A percentile compares a stretch with the other conserved stretches of the same genome.
These are phyloP conservation scores for Lentinus tigrinus DNA, from an alignment of 768 basidiomycete genomes.

Conservation along the genomic window DNA sequence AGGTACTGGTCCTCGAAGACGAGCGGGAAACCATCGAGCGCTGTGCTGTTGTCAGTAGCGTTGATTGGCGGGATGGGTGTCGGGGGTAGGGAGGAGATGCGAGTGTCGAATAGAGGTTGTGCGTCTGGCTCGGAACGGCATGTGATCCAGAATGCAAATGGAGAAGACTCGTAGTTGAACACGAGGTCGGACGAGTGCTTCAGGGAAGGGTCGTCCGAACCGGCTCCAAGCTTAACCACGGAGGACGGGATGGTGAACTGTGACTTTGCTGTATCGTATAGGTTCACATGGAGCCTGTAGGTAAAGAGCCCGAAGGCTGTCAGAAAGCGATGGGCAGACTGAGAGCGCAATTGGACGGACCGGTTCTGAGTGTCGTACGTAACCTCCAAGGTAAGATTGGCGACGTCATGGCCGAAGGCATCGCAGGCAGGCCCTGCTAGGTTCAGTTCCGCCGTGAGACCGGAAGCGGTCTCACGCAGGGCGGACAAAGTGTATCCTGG, in stretches of 20 bases:
- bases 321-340: slow-evolving; percentile 35
- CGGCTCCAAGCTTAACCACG: slow-evolving; percentile 38
- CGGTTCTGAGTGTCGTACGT: slow-evolving; percentile 55
- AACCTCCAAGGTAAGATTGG: slow-evolving; percentile 58
- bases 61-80: slow-evolving; percentile 59
- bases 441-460: slow-evolving; percentile 54
- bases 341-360: slow-evolving; percentile 25
- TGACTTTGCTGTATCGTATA: slow-evolving; percentile 55
- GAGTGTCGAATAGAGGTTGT: slow-evolving; percentile 68
- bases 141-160: slow-evolving; percentile 82
- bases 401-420: slow-evolving; percentile 61
- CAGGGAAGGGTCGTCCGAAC: slow-evolving; percentile 26
- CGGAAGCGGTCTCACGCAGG: slow-evolving; percentile 42
- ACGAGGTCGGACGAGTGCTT: slow-evolving; percentile 52
- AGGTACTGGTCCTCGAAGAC: slow-evolving; percentile 81
- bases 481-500: slow-evolving; percentile 56
- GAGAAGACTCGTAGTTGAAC: slow-evolving; percentile 63
- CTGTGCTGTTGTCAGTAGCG: slow-evolving; percentile 48
- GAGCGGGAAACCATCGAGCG: slow-evolving; percentile 62
- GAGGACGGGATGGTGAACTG: slow-evolving; percentile 68
- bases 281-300: slow-evolving; percentile 62
- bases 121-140: slow-evolving; percentile 56
- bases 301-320: too few relatives aligned
- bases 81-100: slow-evolving; percentile 55
- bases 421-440: slow-evolving; percentile 60